phyloP scores from a whole-genome alignment of 768 basidiomycete species.

The Rhodotorula diobovata region DNA sequence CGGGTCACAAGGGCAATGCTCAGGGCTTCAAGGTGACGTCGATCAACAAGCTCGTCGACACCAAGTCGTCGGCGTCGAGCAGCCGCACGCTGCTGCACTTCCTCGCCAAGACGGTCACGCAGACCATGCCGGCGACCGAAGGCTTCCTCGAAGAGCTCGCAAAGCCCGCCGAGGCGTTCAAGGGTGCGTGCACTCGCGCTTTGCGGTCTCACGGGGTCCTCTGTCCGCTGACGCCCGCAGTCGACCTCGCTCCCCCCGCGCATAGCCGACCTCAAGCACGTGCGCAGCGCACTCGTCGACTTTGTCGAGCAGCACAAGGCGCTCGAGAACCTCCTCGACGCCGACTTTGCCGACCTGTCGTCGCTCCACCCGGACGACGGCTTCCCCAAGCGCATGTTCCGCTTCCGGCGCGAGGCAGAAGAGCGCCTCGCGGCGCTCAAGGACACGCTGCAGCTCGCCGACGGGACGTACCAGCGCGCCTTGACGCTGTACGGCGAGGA shows the following conservation, averaged over 20 bases:
- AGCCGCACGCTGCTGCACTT: conserved; percentile 92
- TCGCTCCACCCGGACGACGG: conserved; percentile 57
- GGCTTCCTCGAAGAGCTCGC: conserved; percentile 80
- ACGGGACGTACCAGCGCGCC: conserved; percentile 75
- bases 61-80: conserved; percentile 65
- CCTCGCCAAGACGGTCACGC: conserved; percentile 77
- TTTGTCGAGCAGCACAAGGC: conserved; percentile 59
- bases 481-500: conserved; percentile 91
- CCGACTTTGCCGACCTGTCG: conserved; percentile 70
- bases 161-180: conserved; percentile 84
- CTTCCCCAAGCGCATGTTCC: conserved; percentile 88
- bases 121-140: conserved; percentile 82
- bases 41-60: conserved; percentile 98
- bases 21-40: conserved; percentile 95
- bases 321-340: conserved; percentile 68
- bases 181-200: conserved; percentile 56
- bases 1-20: conserved; percentile 91
- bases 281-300: conserved; percentile 68
- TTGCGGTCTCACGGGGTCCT: no score
- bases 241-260: no score
- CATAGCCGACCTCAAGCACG: conserved; percentile 76
- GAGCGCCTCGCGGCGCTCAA: conserved; percentile 72
- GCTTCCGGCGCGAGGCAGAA: conserved; percentile 71
- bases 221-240: background rate
- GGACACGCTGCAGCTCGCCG: conserved; percentile 82